Base-by-base conservation (phyloP, 2,329 filamentous ascomycete genomes). In the Paecilomyces niveus region DNA sequence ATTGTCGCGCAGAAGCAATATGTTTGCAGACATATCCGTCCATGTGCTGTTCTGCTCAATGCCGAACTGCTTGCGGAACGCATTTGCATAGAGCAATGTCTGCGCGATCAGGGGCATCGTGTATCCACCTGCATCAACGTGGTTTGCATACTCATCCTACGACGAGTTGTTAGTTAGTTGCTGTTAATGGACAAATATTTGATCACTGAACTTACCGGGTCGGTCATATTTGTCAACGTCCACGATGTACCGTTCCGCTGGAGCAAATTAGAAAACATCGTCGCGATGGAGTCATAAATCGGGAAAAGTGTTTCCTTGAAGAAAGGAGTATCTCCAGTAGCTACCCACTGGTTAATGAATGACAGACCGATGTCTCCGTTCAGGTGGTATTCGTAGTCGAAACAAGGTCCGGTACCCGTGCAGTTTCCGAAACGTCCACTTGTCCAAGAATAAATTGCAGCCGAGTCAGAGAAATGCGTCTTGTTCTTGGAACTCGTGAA, bases 381-480 rank as follows among this genome's bases (percentile, higher is more conserved):
- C 39, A 89, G 65, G 68, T 89, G 87, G 64, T 89, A 90, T 67
- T 89, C 80, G 63, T 89, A 89, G 69, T 89, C 86, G 64, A 85
- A 87, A 69, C 87, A 89, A 26, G 82, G 80, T 1, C 82, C 82
- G 2, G 82, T 83, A 1, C 77, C 80, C 0, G 87, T 89, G 65
- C 87, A 89, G 65, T 89, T 89, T 1, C 87, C 87, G 65, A 80
- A 86, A 5, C 85, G 74, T 8, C 83, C 86, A 63, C 83, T 83
- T 0, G 86, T 89, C 87, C 87, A 90, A 1, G 86, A 82, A 65
- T 83, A 90, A 0, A 86, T 80, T 0, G 85, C 85, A 21, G 85
- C 83, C 5, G 81, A 79, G 1, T 76, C 70, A 0, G 81, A 82
- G 65, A 85, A 87, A 7, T 72, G 74, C 1, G 82, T 86, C 60